These are phyloP conservation scores for Naganishia sp. DNA, from an alignment of 1,284 basidiomycete genomes.

Conservation along the genomic window DNA sequence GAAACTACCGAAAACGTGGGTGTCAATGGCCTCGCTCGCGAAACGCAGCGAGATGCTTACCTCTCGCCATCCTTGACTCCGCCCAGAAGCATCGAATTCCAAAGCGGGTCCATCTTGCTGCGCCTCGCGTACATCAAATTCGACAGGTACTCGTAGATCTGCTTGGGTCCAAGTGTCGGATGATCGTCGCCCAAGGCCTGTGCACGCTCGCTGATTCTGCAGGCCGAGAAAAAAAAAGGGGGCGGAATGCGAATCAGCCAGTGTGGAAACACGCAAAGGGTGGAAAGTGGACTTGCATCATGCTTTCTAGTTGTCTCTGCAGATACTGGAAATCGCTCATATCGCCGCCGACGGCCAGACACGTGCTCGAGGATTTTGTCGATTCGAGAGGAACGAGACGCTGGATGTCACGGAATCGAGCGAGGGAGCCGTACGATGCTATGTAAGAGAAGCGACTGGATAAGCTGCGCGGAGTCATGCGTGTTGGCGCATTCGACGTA, in stretches of 20 bases:
- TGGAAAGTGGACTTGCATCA: conserved; percentile 44
- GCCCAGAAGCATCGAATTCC: conserved; percentile 95
- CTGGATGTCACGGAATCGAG: conserved; percentile 92
- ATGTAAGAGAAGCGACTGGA: conserved; percentile 11
- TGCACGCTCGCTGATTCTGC: conserved; percentile 65
- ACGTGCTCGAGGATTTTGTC: conserved; percentile 49
- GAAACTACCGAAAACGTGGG: conserved; percentile 62
- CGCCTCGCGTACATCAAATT: conserved; percentile 89
- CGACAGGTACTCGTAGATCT: conserved; percentile 91
- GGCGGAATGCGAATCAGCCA: not conserved
- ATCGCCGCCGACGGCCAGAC: conserved; percentile 91
- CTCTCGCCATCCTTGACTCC: conserved; percentile 78
- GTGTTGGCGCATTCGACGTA: conserved; percentile 47
- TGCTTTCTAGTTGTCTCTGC: conserved; percentile 62
- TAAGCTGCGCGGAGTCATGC: not conserved
- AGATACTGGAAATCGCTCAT: conserved; percentile 98
- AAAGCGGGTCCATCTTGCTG: conserved; percentile 87
- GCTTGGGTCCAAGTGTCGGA: conserved; percentile 72
- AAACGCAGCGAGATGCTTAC: conserved; percentile 53
- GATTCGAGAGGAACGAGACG: conserved; percentile 78
- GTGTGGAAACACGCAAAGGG: not conserved
- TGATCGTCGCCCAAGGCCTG: conserved; percentile 74
- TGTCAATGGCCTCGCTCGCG: not conserved
- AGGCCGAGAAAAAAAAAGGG: not conserved
- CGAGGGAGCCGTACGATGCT: conserved; percentile 97